Conservation (phyloP, 192 early-diverging fungal species). For the Allomyces javanicus region DNA sequence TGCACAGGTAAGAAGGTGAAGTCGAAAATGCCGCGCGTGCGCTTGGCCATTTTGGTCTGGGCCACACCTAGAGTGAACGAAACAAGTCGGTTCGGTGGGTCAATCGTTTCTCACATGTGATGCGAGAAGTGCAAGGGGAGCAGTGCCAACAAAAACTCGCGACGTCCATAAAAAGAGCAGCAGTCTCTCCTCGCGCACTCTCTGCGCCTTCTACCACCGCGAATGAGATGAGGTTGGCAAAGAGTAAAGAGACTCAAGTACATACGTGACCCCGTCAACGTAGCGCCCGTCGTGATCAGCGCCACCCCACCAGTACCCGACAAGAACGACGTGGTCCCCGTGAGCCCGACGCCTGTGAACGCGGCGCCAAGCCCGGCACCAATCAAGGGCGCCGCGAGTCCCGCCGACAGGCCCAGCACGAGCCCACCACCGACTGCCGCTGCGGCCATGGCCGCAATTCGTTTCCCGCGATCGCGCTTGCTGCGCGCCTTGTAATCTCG, state of each 20-base stretch:
- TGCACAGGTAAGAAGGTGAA: slow-evolving; percentile 60
- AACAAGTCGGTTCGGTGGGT: no score
- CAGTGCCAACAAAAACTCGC: slow-evolving; percentile 4
- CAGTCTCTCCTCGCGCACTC: slow-evolving; percentile 17
- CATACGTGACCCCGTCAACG: slow-evolving; percentile 51
- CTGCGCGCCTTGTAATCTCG: neutral
- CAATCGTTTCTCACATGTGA: no score
- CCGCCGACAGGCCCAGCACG: slow-evolving; percentile 79
- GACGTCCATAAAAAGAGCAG: slow-evolving; percentile 15
- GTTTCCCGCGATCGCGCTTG: neutral
- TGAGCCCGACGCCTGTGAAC: slow-evolving; percentile 64
- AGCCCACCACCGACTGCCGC: slow-evolving; percentile 76
- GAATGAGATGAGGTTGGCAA: neutral
- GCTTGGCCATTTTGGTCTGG: slow-evolving; percentile 62
- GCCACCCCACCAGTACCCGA: slow-evolving; percentile 71
- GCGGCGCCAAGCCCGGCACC: slow-evolving; percentile 74
- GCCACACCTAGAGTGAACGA: slow-evolving; percentile 18
- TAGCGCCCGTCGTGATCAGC: slow-evolving; percentile 72
- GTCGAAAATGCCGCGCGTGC: slow-evolving; percentile 63
- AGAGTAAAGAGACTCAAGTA: slow-evolving; percentile 1
- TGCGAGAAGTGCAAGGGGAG: slow-evolving; percentile 5
- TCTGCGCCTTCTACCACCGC: no score
- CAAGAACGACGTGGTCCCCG: slow-evolving; percentile 55
- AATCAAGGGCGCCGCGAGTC: slow-evolving; percentile 82
- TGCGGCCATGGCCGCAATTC: slow-evolving; percentile 32